Evolutionary conservation across 1,139 yeast species (phyloP).

Genomic region (Meyerozyma carpophila): DNA sequence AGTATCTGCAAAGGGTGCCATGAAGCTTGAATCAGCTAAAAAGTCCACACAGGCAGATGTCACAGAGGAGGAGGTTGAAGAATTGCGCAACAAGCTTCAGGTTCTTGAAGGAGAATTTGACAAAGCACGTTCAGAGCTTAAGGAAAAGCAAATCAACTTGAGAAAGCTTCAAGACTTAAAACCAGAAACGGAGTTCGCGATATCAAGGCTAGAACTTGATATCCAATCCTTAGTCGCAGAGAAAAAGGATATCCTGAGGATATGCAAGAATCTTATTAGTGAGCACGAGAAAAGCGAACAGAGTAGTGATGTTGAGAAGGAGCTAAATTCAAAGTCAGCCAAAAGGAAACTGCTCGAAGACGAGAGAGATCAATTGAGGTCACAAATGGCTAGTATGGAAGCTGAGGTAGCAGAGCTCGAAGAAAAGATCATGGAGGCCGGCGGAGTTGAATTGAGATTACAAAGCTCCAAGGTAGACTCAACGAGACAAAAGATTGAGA

Average conservation of each 20-base stretch:
- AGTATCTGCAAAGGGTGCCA: slow-evolving; percentile 56
- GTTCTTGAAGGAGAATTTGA: slow-evolving; percentile 54
- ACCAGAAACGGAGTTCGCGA: slow-evolving; percentile 65
- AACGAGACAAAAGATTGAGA: slow-evolving; percentile 60
- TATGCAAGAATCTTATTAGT: slow-evolving; percentile 32
- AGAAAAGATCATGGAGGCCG: slow-evolving; percentile 80
- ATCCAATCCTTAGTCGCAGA: slow-evolving; percentile 53
- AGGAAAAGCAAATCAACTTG: slow-evolving; percentile 57
- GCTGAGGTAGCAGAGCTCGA: slow-evolving; percentile 55
- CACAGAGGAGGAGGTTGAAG: slow-evolving; percentile 56
- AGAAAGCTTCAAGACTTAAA: slow-evolving; percentile 54
- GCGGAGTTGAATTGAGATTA: slow-evolving; percentile 79
- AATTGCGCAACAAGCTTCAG: slow-evolving; percentile 48
- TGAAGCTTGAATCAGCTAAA: slow-evolving; percentile 43
- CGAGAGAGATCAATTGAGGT: slow-evolving; percentile 42
- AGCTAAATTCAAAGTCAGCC: slow-evolving; percentile 32
- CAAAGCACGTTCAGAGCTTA: slow-evolving; percentile 45
- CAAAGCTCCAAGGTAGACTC: slow-evolving; percentile 84
- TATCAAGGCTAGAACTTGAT: slow-evolving; percentile 60
- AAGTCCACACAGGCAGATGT: slow-evolving; percentile 16
- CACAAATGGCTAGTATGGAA: slow-evolving; percentile 57
- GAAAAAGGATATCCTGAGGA: slow-evolving; percentile 34
- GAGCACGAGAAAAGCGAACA: slow-evolving; percentile 26
- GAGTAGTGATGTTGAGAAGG: slow-evolving; percentile 24
- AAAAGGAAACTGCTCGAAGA: slow-evolving; percentile 27